A percentile compares a stretch with the other conserved stretches of the same genome.
Evolutionary conservation across 345 rosid species (phyloP).

Genomic region (Hibiscus syriacus): DNA sequence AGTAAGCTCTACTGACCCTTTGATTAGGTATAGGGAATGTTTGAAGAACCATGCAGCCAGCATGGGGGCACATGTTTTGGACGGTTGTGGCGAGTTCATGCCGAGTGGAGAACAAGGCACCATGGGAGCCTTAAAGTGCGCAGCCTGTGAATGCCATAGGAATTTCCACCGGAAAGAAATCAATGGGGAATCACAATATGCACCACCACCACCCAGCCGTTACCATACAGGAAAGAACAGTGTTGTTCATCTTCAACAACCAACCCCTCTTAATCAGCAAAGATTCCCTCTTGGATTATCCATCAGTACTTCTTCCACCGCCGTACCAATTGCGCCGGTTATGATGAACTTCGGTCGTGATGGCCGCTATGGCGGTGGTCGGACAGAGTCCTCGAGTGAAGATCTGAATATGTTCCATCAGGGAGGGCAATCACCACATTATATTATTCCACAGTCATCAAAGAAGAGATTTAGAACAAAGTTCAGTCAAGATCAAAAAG

Average conservation of each 20-base stretch:
- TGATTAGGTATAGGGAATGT: slow-evolving; percentile 54
- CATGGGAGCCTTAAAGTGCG: slow-evolving; percentile 60
- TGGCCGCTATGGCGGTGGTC: no score
- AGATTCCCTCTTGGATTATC: slow-evolving; percentile 15
- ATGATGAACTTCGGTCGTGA: slow-evolving; percentile 62
- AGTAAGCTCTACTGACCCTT: background rate
- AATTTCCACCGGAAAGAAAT: slow-evolving; percentile 59
- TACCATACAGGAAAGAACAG: slow-evolving; percentile 2
- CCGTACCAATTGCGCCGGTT: slow-evolving; percentile 29
- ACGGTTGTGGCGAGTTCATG: slow-evolving; percentile 86
- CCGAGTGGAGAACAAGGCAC: slow-evolving; percentile 57
- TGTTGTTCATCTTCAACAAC: slow-evolving; percentile 11
- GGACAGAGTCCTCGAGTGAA: slow-evolving; percentile 32
- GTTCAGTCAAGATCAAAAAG: slow-evolving; percentile 60
- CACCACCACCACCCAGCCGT: background rate
- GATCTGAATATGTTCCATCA: slow-evolving; percentile 37
- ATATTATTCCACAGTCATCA: slow-evolving; percentile 10
- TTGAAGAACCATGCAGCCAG: slow-evolving; percentile 68
- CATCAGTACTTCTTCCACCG: background rate
- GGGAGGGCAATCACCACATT: slow-evolving; percentile 9
- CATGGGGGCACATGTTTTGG: slow-evolving; percentile 51
- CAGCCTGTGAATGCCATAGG: slow-evolving; percentile 77
- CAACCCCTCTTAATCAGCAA: slow-evolving; percentile 17
- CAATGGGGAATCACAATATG: slow-evolving; percentile 22
- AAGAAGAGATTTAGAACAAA: slow-evolving; percentile 64